A percentile compares a stretch with the other conserved stretches of the same genome.
phyloP scores from a whole-genome alignment of 371 early-diverging fungal species.

The Thermomucor indicae-seudaticae region DNA sequence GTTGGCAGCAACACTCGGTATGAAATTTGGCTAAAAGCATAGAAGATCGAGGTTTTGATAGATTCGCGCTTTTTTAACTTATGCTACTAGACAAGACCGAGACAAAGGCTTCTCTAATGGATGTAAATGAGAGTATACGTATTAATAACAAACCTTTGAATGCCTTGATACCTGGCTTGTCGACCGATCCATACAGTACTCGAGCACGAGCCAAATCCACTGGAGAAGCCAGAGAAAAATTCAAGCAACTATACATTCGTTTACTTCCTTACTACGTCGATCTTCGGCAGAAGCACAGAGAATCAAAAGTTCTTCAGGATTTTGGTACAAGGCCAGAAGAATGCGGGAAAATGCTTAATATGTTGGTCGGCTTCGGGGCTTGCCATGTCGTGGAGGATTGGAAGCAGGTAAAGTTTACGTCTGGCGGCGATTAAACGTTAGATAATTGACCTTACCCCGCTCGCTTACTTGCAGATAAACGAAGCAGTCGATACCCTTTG shows the following conservation, averaged over 20 bases:
- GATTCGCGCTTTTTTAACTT: too few relatives aligned
- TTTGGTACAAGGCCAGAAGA: constrained; percentile 62
- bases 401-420: constrained; percentile 34
- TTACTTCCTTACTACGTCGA: constrained; percentile 73
- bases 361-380: constrained; percentile 55
- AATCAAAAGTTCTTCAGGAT: constrained; percentile 69
- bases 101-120: constrained; percentile 34
- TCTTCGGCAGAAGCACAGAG: constrained; percentile 57
- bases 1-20: constrained; percentile 18
- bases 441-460: neutral
- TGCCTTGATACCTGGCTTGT: constrained; percentile 55
- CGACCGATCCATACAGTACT: constrained; percentile 50
- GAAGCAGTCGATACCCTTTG: constrained; percentile 62
- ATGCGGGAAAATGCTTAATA: constrained; percentile 61
- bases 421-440: neutral
- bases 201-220: constrained; percentile 49
- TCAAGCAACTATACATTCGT: constrained; percentile 59
- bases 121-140: constrained; percentile 25
- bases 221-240: constrained; percentile 61
- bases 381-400: constrained; percentile 52
- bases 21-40: constrained; percentile 1
- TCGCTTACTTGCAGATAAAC: constrained; percentile 4
- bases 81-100: too few relatives aligned
- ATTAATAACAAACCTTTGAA: constrained; percentile 47
- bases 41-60: too few relatives aligned